Evolutionary conservation across 2,329 filamentous ascomycete species (phyloP).

Genomic region (Trichoderma sp.): DNA sequence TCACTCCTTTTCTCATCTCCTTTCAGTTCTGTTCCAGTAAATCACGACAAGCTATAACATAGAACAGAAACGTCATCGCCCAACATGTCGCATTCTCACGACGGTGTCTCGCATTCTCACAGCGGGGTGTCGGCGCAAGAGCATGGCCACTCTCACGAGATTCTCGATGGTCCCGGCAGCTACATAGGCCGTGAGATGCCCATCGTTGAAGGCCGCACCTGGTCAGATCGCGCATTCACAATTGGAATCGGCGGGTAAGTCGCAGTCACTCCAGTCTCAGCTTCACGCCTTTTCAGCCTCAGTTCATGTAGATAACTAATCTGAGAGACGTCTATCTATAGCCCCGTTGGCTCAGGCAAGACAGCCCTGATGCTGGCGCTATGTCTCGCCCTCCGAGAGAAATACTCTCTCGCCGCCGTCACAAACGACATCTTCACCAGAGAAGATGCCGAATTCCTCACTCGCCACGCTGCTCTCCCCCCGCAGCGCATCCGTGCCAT

Average conservation of each 20-base stretch:
- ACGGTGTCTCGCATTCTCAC: conserved; percentile 48
- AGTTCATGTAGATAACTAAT: not conserved
- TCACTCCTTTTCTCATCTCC: not conserved
- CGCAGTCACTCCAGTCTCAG: too few species aligned
- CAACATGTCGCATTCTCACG: conserved; percentile 43
- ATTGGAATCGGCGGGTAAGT: conserved; percentile 94
- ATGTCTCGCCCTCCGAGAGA: conserved; percentile 75
- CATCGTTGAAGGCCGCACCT: conserved; percentile 82
- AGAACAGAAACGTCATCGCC: too few species aligned
- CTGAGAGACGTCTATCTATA: conserved; percentile 34
- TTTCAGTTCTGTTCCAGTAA: not conserved
- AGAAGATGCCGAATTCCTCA: conserved; percentile 97
- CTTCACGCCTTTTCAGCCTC: not conserved
- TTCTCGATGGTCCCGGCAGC: conserved; percentile 89
- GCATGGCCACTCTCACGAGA: conserved; percentile 94
- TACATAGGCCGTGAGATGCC: conserved; percentile 91
- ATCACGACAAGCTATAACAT: not conserved
- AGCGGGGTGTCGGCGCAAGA: conserved; percentile 59
- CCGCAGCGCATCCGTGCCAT: conserved; percentile 86
- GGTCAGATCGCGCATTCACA: conserved; percentile 87
- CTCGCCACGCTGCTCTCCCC: conserved; percentile 77
- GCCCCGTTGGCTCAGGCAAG: conserved; percentile 94
- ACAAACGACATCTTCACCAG: conserved; percentile 99
- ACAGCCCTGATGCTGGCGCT: conserved; percentile 95
- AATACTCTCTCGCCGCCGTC: conserved; percentile 86